These are phyloP conservation scores for Cercospora zeina DNA, from an alignment of 2,329 filamentous ascomycete species.

Conservation along the genomic window DNA sequence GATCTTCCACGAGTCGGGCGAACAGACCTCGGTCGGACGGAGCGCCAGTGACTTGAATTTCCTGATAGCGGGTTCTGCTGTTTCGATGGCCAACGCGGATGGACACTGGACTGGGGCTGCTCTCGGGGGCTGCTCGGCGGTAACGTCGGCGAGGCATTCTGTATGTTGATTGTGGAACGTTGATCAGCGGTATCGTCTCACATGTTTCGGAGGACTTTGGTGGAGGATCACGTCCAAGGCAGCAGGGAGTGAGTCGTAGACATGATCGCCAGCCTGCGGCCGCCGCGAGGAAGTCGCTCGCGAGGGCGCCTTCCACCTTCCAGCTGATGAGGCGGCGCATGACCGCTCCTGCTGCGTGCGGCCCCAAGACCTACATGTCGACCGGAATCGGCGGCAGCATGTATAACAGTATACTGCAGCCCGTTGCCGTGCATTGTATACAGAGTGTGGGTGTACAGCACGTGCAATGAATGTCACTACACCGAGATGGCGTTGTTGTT, in stretches of 20 bases:
- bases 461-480: too few species aligned
- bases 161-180: background rate
- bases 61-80: slow-evolving; percentile 34
- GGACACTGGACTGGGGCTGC: slow-evolving; percentile 30
- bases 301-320: background rate
- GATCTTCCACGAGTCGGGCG: slow-evolving; percentile 38
- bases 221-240: background rate
- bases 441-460: too few species aligned
- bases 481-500: too few species aligned
- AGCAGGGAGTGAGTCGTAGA: background rate
- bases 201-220: background rate
- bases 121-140: slow-evolving; percentile 32
- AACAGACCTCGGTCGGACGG: slow-evolving; percentile 38
- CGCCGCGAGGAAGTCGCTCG: background rate
- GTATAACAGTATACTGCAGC: too few species aligned
- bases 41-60: slow-evolving; percentile 33
- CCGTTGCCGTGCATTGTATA: too few species aligned
- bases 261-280: background rate
- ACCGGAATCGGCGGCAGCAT: too few species aligned
- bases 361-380: background rate
- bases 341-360: slow-evolving; percentile 4
- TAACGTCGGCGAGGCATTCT: slow-evolving; percentile 22
- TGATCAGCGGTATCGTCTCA: background rate
- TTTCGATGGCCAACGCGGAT: slow-evolving; percentile 39
- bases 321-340: background rate